These are phyloP conservation scores for Fonsecaea pugnacius DNA, from an alignment of 2,329 filamentous ascomycete genomes.

Conservation along the genomic window DNA sequence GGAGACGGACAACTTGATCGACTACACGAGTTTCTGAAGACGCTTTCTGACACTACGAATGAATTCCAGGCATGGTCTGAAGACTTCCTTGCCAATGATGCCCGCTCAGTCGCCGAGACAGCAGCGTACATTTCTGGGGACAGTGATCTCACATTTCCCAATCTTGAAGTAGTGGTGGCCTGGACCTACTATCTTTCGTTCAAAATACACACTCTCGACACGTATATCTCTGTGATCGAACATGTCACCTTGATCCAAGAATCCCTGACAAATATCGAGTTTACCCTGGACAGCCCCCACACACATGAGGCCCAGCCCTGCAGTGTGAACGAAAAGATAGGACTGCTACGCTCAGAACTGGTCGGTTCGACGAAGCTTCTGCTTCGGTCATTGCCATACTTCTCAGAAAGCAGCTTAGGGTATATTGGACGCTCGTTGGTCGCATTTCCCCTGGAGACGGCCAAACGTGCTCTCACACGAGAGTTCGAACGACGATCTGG, in stretches of 20 bases:
- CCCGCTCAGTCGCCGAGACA: background rate
- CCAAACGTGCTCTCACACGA: constrained; percentile 1
- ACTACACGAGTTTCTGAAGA: background rate
- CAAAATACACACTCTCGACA: constrained; percentile 11
- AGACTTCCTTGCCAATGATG: constrained; percentile 3
- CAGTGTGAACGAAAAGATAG: background rate
- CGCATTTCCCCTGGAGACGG: constrained; percentile 11
- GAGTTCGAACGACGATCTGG: background rate
- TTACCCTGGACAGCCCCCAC: background rate
- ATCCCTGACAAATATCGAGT: background rate
- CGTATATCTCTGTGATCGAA: constrained; percentile 3
- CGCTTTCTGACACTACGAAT: background rate
- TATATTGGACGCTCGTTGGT: constrained; percentile 7
- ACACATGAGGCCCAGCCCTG: background rate
- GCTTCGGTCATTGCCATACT: constrained; percentile 12
- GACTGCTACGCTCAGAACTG: background rate
- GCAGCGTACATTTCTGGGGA: background rate
- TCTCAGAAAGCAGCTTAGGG: constrained; percentile 3
- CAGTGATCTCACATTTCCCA: constrained; percentile 1
- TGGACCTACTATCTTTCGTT: constrained; percentile 12
- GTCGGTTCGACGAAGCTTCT: constrained; percentile 8
- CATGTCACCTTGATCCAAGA: background rate
- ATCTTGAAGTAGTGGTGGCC: background rate
- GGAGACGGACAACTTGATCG: background rate
- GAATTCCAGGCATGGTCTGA: constrained; percentile 3